Base-by-base conservation (phyloP, 768 basidiomycete species). In the Rhizopogon vulgaris region DNA sequence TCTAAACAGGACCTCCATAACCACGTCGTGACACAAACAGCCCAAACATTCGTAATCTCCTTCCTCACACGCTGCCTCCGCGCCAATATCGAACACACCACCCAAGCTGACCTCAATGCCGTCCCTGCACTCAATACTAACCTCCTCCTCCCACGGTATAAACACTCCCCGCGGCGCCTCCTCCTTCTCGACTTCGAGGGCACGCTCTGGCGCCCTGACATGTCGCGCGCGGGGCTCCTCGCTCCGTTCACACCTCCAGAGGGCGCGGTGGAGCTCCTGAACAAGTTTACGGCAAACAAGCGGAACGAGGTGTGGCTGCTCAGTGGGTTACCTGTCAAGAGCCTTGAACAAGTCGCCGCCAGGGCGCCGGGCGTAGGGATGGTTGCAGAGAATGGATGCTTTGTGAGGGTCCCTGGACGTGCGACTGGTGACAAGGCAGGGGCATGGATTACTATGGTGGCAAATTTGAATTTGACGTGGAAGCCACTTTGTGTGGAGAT, bases 341-440 rank as follows among this genome's bases (percentile, higher is more conserved):
- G 78, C 11, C 63, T 94, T 52, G 85, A 87, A 58, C 73, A 74
- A 48, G 70, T 93, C 25, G 80, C 78, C 11, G 74, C 76, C 52
- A 69, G 71, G 55, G 73, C 84, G 10, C 86, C 87, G 1, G 76
- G 75, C 37, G 71, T 93, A 48, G 91, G 91, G 15, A 81, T 93
- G 53, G 83, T 91, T 77, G 89, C 90, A 0, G 92, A 94, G 72
- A 91, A 94, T 54, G 91, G 91, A 1, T 93, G 91, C 64, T 93
- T 83, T 63, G 78, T 92, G 61, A 87, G 82, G 70, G 78, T 83
- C 3, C 45, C 45, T 4, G 34, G 49, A 18, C 73, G 70, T 34
- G 63, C 47, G 25, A 61, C 30, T 22, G 22, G 40, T 8, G 30
- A 17, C n/a, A 46, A 61, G 59, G 38, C 61, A 62, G 56, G 51